Percentiles rank a stretch among this genome's conserved stretches.
Evolutionary conservation across 1,284 basidiomycete genomes (phyloP).

Genomic region (Porogramme epimiltina): DNA sequence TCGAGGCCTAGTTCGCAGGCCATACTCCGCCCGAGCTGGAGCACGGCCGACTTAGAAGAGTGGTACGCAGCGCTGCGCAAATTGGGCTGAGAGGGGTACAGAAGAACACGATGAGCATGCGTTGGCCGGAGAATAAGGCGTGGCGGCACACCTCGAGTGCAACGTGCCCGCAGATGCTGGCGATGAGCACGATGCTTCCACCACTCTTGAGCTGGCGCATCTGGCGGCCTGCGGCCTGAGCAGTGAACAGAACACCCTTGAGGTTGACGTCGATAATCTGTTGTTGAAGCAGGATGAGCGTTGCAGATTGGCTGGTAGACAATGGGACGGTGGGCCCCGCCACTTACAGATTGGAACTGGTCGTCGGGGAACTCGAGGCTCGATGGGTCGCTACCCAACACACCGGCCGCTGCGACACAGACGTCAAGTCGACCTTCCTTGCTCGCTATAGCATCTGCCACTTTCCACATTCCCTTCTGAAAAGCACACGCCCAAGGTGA

Average conservation of each 20-base stretch:
- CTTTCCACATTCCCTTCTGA: constrained; percentile 54
- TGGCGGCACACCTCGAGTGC: constrained; percentile 63
- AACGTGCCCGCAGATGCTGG: constrained; percentile 84
- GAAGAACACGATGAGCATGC: too few species aligned
- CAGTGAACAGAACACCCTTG: constrained; percentile 75
- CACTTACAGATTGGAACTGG: constrained; percentile 59
- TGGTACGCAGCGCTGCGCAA: constrained; percentile 60
- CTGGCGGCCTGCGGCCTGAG: constrained; percentile 77
- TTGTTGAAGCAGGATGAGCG: too few species aligned
- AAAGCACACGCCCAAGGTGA: too few species aligned
- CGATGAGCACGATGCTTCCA: constrained; percentile 82
- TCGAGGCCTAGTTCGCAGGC: constrained; percentile 78
- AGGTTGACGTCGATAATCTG: constrained; percentile 77
- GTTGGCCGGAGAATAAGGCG: constrained; percentile 60
- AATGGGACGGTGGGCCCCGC: too few species aligned
- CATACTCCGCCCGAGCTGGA: constrained; percentile 82
- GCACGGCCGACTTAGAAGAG: constrained; percentile 76
- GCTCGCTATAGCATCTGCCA: constrained; percentile 58
- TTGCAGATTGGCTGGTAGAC: too few species aligned
- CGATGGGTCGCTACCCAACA: constrained; percentile 54
- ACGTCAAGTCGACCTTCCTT: constrained; percentile 70
- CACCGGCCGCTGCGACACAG: constrained; percentile 69
- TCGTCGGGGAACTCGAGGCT: constrained; percentile 70
- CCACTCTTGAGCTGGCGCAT: constrained; percentile 68
- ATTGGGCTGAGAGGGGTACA: too few species aligned